Percentiles rank a stretch among this genome's conserved stretches.
These are phyloP conservation scores for Barnettozyma sp. DNA, from an alignment of 805 yeast genomes.

Conservation along the genomic window DNA sequence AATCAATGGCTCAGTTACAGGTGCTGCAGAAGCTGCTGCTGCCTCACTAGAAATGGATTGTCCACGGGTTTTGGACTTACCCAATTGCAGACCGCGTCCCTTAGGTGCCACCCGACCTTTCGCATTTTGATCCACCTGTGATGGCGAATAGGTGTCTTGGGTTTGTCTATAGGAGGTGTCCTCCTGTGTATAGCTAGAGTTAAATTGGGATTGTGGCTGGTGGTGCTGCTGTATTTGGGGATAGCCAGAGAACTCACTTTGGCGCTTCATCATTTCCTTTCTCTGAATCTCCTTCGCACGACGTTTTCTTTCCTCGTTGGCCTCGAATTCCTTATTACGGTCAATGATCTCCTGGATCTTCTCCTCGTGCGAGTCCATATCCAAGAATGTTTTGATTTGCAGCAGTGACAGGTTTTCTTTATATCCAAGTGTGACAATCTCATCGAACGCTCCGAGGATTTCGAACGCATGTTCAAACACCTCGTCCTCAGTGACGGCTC, in stretches of 20 bases:
- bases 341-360: conserved; percentile 97
- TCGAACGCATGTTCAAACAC: conserved; percentile 82
- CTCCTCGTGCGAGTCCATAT: conserved; percentile 98
- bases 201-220: no score
- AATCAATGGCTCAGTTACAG: conserved; percentile 30
- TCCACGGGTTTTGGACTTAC: conserved; percentile 35
- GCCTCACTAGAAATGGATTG: conserved; percentile 15
- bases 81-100: conserved; percentile 75
- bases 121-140: conserved; percentile 20
- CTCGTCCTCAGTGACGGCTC: conserved; percentile 73
- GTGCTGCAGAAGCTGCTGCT: no score
- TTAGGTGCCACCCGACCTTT: conserved; percentile 34
- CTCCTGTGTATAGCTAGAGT: not conserved
- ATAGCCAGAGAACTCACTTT: conserved; percentile 18
- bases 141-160: conserved; percentile 18
- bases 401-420: conserved; percentile 75
- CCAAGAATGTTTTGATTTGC: conserved; percentile 84
- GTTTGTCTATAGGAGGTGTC: conserved; percentile 9
- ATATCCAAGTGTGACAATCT: conserved; percentile 83
- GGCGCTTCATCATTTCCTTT: conserved; percentile 61
- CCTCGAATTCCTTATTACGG: conserved; percentile 93
- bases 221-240: conserved; percentile 1
- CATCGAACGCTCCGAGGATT: conserved; percentile 87
- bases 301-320: conserved; percentile 93
- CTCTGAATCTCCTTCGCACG: conserved; percentile 87